Percentiles rank a stretch among this genome's conserved stretches.
These are phyloP conservation scores for Alternaria novae-zelandiae DNA, from an alignment of 2,329 filamentous ascomycete species.

Conservation along the genomic window DNA sequence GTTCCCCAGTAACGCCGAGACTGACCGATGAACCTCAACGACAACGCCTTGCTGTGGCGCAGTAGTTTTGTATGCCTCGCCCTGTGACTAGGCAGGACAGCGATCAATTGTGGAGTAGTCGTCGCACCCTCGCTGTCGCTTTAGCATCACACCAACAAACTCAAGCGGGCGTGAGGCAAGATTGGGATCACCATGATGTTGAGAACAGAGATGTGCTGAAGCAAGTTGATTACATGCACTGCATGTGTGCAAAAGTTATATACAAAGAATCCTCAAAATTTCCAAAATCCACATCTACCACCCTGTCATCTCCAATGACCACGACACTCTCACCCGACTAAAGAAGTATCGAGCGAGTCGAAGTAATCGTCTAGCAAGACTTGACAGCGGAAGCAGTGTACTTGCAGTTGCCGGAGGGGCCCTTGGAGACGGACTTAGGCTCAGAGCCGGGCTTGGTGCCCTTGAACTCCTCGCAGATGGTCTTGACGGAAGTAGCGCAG, in stretches of 20 bases:
- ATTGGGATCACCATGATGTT: background rate
- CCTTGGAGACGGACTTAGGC: constrained; percentile 38
- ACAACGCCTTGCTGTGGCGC: background rate
- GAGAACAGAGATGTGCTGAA: background rate
- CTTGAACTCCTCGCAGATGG: constrained; percentile 46
- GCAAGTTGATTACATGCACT: constrained; percentile 17
- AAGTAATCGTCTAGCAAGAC: constrained; percentile 32
- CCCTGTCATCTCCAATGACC: background rate
- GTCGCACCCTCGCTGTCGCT: background rate
- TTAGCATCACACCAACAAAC: background rate
- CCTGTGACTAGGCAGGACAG: background rate
- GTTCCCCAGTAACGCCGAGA: background rate
- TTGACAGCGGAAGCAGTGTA: constrained; percentile 41
- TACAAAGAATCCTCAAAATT: constrained; percentile 27
- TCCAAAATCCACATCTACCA: background rate
- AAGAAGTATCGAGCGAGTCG: background rate
- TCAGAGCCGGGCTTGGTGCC: constrained; percentile 38
- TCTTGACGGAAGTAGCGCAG: constrained; percentile 38
- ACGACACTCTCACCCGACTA: background rate
- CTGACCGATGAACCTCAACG: background rate
- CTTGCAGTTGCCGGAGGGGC: constrained; percentile 38
- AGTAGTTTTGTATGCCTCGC: background rate
- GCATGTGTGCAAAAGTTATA: constrained; percentile 18
- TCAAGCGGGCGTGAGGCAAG: background rate
- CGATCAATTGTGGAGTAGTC: background rate